Evolutionary conservation across 495 filamentous ascomycete genomes (phyloP).

Genomic region (Gamarada debralockiae): DNA sequence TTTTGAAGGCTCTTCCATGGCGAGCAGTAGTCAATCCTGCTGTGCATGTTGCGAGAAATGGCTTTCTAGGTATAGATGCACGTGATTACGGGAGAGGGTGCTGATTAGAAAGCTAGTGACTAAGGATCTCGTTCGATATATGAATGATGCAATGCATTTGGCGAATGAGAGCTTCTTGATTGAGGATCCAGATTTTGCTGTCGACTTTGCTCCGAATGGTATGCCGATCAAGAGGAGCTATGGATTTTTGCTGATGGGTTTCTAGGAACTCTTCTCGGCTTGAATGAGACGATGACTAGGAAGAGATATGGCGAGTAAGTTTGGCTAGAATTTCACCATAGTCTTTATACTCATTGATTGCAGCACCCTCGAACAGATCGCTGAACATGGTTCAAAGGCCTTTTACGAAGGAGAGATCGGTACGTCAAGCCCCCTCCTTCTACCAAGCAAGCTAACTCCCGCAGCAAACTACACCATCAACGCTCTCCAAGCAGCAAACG

Average conservation of each 20-base stretch:
- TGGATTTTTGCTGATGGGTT: neutral
- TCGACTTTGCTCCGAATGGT: conserved; percentile 83
- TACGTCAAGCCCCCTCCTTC: neutral
- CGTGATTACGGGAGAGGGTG: neutral
- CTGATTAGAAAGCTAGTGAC: conserved; percentile 33
- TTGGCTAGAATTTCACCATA: neutral
- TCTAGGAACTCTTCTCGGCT: conserved; percentile 54
- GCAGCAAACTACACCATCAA: conserved; percentile 64
- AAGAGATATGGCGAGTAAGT: conserved; percentile 63
- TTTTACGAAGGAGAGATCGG: conserved; percentile 67
- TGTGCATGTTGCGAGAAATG: conserved; percentile 67
- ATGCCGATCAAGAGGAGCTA: neutral
- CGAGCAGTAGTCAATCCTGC: conserved; percentile 64
- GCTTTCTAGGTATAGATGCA: conserved; percentile 55
- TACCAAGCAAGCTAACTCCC: conserved; percentile 33
- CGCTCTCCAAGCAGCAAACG: conserved; percentile 58
- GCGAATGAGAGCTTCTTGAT: conserved; percentile 52
- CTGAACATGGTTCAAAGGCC: conserved; percentile 59
- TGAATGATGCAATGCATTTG: conserved; percentile 34
- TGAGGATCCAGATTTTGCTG: conserved; percentile 70
- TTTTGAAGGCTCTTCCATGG: conserved; percentile 55
- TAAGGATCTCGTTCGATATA: conserved; percentile 66
- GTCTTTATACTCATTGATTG: neutral
- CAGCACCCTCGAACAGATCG: conserved; percentile 68
- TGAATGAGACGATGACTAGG: conserved; percentile 74